phyloP scores from a whole-genome alignment of 768 basidiomycete species.

The Boletus sp. region DNA sequence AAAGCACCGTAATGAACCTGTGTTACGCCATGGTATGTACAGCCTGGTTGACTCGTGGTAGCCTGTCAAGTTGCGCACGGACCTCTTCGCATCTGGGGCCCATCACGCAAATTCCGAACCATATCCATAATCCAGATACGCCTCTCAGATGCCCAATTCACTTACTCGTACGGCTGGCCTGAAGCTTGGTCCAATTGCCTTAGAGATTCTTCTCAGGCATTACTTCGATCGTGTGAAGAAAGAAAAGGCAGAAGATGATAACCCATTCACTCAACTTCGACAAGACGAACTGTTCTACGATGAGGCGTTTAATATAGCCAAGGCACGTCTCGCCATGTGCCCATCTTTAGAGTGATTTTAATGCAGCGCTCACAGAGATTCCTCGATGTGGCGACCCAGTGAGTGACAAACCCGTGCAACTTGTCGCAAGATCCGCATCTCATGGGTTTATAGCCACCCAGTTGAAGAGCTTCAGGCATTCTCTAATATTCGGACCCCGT shows the following conservation, averaged over 20 bases:
- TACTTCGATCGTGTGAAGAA: constrained; percentile 68
- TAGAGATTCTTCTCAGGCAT: constrained; percentile 82
- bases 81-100: too few relatives aligned
- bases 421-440: neutral
- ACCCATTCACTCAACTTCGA: constrained; percentile 48
- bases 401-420: constrained; percentile 24
- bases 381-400: constrained; percentile 69
- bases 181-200: constrained; percentile 65
- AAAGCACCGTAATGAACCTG: too few relatives aligned
- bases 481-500: constrained; percentile 77
- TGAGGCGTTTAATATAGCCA: constrained; percentile 72
- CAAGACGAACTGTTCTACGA: constrained; percentile 82
- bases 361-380: constrained; percentile 53
- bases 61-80: too few relatives aligned
- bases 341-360: neutral
- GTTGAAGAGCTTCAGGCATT: constrained; percentile 82
- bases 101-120: neutral
- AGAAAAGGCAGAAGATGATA: constrained; percentile 36
- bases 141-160: constrained; percentile 42
- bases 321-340: constrained; percentile 42
- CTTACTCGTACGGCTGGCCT: constrained; percentile 63
- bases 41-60: too few relatives aligned
- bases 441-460: constrained; percentile 56
- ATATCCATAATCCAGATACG: neutral
- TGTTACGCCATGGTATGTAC: too few relatives aligned